phyloP scores from a whole-genome alignment of 768 basidiomycete species.

The Boletus tomentosulus region DNA sequence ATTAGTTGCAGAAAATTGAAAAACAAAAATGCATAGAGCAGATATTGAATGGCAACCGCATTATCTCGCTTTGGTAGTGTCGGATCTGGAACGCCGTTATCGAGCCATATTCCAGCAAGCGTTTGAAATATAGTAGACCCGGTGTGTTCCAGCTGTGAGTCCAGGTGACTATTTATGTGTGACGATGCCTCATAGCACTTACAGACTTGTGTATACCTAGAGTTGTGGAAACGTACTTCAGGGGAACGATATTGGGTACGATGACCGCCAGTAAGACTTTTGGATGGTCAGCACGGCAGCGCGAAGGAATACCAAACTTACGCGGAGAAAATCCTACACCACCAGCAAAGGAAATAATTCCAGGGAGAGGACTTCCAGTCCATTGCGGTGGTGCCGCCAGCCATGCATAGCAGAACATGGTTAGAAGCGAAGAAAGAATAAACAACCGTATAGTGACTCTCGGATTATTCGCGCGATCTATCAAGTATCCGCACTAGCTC shows the following conservation, averaged over 20 bases:
- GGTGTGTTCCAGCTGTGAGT: conserved; percentile 62
- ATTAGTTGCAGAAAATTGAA: conserved; percentile 55
- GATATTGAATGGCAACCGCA: conserved; percentile 42
- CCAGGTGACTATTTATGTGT: background rate
- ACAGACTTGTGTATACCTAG: conserved; percentile 78
- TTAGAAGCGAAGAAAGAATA: conserved; percentile 53
- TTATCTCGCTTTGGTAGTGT: conserved; percentile 24
- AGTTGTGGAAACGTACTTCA: conserved; percentile 73
- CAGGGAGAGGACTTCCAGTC: conserved; percentile 59
- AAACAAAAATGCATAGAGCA: conserved; percentile 54
- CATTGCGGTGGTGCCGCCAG: conserved; percentile 53
- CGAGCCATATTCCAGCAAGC: conserved; percentile 64
- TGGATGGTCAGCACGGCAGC: conserved; percentile 2
- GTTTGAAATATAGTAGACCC: conserved; percentile 73
- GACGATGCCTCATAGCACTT: conserved; percentile 22
- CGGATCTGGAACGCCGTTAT: conserved; percentile 28
- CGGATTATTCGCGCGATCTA: conserved; percentile 56
- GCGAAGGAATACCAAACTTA: conserved; percentile 21
- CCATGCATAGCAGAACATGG: conserved; percentile 63
- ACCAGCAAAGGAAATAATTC: conserved; percentile 55
- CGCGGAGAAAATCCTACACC: conserved; percentile 74
- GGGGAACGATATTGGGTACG: conserved; percentile 65
- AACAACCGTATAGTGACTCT: conserved; percentile 58
- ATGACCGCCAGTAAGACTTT: conserved; percentile 70
- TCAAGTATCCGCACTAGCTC: conserved; percentile 56